These are phyloP conservation scores for Aspergillus texensis DNA, from an alignment of 2,329 filamentous ascomycete species.

Conservation along the genomic window DNA sequence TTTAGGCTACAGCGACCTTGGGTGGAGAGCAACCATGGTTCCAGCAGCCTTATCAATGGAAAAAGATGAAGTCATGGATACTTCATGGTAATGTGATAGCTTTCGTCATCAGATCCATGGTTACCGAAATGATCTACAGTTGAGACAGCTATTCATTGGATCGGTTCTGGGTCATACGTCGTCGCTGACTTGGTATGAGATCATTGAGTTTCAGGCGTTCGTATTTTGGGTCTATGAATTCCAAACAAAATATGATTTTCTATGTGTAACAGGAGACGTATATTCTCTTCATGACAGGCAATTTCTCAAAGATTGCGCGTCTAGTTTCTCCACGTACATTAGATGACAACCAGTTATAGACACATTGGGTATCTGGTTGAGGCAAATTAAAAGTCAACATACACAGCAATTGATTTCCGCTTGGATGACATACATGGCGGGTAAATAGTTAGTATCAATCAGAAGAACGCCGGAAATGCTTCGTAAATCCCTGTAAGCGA, in stretches of 20 bases:
- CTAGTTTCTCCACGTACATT: background rate
- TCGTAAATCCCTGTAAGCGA: background rate
- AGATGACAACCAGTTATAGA: background rate
- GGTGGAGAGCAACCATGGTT: background rate
- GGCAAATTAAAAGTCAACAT: background rate
- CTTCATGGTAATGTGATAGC: background rate
- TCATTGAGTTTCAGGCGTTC: background rate
- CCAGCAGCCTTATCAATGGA: background rate
- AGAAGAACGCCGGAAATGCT: slow-evolving; percentile 2
- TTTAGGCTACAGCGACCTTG: background rate
- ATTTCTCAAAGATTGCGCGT: background rate
- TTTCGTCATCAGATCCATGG: background rate
- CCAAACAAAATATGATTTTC: background rate
- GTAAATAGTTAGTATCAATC: background rate
- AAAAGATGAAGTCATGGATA: background rate
- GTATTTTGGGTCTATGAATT: too few species aligned
- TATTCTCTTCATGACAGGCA: background rate
- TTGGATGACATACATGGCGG: background rate
- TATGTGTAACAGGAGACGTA: background rate
- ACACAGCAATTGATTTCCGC: background rate
- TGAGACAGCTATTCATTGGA: background rate
- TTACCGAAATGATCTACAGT: background rate
- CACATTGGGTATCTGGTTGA: background rate
- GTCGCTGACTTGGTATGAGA: background rate
- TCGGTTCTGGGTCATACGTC: background rate